phyloP scores from a whole-genome alignment of 73 alveolate species.

The Paramecium sonneborni region DNA sequence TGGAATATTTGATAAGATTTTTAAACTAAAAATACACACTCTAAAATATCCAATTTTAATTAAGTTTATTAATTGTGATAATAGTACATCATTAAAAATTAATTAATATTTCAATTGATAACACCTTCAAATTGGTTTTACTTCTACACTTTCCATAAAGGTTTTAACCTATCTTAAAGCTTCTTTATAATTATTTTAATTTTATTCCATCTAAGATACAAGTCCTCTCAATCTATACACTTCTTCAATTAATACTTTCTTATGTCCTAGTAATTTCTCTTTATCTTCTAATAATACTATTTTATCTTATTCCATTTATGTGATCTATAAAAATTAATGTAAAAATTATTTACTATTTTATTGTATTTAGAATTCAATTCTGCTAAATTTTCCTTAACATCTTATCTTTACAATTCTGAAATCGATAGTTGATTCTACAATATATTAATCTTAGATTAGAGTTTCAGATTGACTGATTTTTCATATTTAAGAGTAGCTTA shows the following conservation, averaged over 20 bases:
- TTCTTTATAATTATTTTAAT: conserved; percentile 30
- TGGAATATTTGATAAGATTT: conserved; percentile 44
- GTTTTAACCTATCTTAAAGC: conserved; percentile 14
- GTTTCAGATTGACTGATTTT: conserved; percentile 29
- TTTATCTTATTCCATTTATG: conserved; percentile 37
- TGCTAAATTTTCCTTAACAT: conserved; percentile 41
- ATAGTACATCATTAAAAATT: background rate
- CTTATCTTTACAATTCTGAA: conserved; percentile 38
- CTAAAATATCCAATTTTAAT: background rate
- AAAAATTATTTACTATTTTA: background rate
- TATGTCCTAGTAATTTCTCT: background rate
- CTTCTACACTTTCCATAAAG: conserved; percentile 52
- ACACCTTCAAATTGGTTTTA: conserved; percentile 11
- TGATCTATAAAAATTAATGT: background rate
- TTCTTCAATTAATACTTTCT: conserved; percentile 24
- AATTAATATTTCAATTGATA: background rate
- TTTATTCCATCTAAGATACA: background rate
- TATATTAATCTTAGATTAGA: conserved; percentile 22
- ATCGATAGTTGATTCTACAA: background rate
- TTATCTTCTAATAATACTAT: background rate
- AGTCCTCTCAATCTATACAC: conserved; percentile 35
- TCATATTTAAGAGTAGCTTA: conserved; percentile 39
- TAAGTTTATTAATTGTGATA: background rate
- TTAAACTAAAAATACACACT: background rate
- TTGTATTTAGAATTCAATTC: conserved; percentile 42